Evolutionary conservation across 2,329 filamentous ascomycete species (phyloP), one percentile per base, ranked within the genome.

Genomic region (Diaporthe citriasiana): DNA sequence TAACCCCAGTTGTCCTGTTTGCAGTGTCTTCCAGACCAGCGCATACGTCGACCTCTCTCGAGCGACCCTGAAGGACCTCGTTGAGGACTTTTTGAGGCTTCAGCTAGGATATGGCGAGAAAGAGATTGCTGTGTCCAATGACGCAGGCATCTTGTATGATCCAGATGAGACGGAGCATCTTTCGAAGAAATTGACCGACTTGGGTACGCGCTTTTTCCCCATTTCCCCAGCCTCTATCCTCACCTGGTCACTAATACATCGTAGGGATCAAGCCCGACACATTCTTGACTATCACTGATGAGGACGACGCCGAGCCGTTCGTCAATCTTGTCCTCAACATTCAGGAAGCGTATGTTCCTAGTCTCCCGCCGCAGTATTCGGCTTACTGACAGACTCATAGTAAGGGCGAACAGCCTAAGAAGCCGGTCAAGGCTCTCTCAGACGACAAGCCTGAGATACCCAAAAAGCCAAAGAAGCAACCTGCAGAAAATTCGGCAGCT

Each of bases 121-220:
- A 73, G 95, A 98, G 70, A 90, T 98, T 76, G 93, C 92, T 4
- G 85, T 98, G 73, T 93, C 89, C 79, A 95, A 90, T 73, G 92
- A 95, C 9, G 86, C 89, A 13, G 93, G 93, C 68, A 87, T 95
- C n/a, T 87, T 98, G 55, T 98, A 97, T 79, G 97, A 98, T 79
- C 90, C 92, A 0, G 97, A 98, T 72, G 91, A 97, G 79, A 94
- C 94, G 6, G 94, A 97, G 73, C 97, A 98, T 79, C 85, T 98
- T 0, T 83, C 87, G 1, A 97, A 95, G 85, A 95, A 93, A 75
- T 88, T 99, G 68, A 87, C 83, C 35, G 94, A 98, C 27, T 87
- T 98, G 12, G 94, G 91, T 90, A 85, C 78, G 85, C 75, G 19
- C 40, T 22, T 63, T 27, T 22, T 19, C 19, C 42, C 65, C 40